Conservation (phyloP, 2,329 filamentous ascomycete species). For the Blastomyces gilchristii region DNA sequence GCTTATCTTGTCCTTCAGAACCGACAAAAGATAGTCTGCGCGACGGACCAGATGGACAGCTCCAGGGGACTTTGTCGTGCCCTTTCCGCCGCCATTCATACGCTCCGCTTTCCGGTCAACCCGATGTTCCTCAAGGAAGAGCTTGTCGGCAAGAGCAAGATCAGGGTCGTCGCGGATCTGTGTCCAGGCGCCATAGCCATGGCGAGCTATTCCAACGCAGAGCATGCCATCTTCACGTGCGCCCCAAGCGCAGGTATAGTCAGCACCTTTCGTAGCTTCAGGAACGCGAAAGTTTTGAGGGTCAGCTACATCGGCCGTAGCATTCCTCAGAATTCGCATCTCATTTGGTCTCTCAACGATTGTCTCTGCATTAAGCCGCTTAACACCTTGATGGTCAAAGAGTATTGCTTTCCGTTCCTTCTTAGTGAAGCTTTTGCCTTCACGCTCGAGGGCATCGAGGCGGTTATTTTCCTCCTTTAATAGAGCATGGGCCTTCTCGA, state of each 20-base stretch:
- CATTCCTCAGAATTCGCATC: constrained; percentile 70
- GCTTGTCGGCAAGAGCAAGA: constrained; percentile 75
- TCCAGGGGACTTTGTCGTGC: constrained; percentile 66
- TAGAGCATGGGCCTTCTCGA: constrained; percentile 59
- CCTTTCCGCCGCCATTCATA: constrained; percentile 46
- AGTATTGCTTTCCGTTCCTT: constrained; percentile 96
- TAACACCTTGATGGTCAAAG: constrained; percentile 87
- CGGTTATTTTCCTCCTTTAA: constrained; percentile 62
- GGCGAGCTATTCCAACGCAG: constrained; percentile 79
- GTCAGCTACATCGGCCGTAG: constrained; percentile 55
- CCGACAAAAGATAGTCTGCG: constrained; percentile 90
- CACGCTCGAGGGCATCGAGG: constrained; percentile 54
- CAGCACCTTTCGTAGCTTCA: constrained; percentile 83
- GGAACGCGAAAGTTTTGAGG: constrained; percentile 73
- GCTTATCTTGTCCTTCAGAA: constrained; percentile 75
- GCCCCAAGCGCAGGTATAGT: constrained; percentile 87
- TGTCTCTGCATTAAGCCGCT: constrained; percentile 92
- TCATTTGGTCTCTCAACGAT: constrained; percentile 85
- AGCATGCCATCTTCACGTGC: constrained; percentile 95
- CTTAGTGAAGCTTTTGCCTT: constrained; percentile 78
- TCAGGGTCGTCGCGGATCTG: constrained; percentile 88
- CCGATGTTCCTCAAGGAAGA: constrained; percentile 95
- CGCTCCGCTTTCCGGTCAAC: constrained; percentile 95
- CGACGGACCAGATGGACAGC: constrained; percentile 92
- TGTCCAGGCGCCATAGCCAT: constrained; percentile 92